Base-by-base conservation (phyloP, 169 alveolate genomes). In the Plasmodium gaboni region DNA sequence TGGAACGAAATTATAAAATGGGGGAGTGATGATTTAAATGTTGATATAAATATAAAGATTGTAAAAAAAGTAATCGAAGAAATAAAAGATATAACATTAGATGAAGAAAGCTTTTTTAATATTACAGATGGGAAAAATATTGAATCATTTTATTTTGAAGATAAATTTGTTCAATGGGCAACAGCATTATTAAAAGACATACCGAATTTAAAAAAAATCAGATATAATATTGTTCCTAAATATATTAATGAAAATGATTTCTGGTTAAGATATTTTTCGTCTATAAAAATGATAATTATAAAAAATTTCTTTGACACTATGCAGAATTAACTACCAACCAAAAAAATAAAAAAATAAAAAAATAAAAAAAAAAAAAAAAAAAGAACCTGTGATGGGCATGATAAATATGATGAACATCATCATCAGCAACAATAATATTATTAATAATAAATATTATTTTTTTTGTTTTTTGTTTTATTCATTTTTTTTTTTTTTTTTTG, bases 1-100 rank as follows among this genome's bases (percentile, higher is more conserved):
- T 76, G 89, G 89, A 64, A 76, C 13, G 89, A 76, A 76, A 63
- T 76, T 17, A 68, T 76, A 38, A 64, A 64, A 68, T 76, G 89
- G 89, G 89, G 70, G 12, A 48, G 60, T 55, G 42, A 48, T n/a
- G 89, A 76, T 42, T 64, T 76, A 55, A 64, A 76, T 57, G 73
- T 65, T 64, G 64, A 64, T 48, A 48, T 63, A 57, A 76, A 10
- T 22, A 48, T 76, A n/a, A 38, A 8, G 46, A 68, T 13, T 1
- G 65, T 76, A 38, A 10, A 76, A 44, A 76, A 64, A 13, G 65
- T 69, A 64, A 76, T 76, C n/a, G 89, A 76, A 76, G 74, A 76
- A 64, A 76, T 76, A 63, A 76, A 76, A 50, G 89, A 76, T 44
- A 76, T 76, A 64, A 76, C 89, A 22, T 24, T 51, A 64, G 74